A percentile compares a stretch with the other conserved stretches of the same genome.
Evolutionary conservation across 805 yeast species (phyloP).

Genomic region (Saturnispora galanensis): DNA sequence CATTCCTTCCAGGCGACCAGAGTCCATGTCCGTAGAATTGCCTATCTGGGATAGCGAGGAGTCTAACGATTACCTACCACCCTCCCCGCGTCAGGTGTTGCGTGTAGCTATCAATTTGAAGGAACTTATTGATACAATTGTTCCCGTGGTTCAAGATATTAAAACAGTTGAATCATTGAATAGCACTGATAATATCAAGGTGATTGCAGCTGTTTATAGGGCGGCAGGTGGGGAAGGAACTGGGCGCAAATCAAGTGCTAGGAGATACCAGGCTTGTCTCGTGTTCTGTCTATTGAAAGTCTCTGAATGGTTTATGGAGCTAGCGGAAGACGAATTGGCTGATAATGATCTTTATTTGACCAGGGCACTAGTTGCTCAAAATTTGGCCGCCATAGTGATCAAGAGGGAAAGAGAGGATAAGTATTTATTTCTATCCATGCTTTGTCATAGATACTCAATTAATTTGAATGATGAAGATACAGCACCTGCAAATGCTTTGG

Average conservation of each 20-base stretch:
- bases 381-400: slow-evolving; percentile 58
- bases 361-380: slow-evolving; percentile 63
- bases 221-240: slow-evolving; percentile 79
- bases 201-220: slow-evolving; percentile 47
- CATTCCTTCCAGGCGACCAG: too few species aligned
- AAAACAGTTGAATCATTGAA: slow-evolving; percentile 41
- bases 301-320: slow-evolving; percentile 65
- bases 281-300: slow-evolving; percentile 66
- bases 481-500: slow-evolving; percentile 65
- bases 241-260: slow-evolving; percentile 46
- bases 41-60: slow-evolving; percentile 24
- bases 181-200: slow-evolving; percentile 40
- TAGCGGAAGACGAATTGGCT: slow-evolving; percentile 49
- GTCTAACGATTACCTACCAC: slow-evolving; percentile 30
- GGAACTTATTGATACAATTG: slow-evolving; percentile 55
- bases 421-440: slow-evolving; percentile 61
- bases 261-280: slow-evolving; percentile 57
- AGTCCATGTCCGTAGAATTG: slow-evolving; percentile 9
- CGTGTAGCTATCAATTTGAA: slow-evolving; percentile 68
- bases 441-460: slow-evolving; percentile 66
- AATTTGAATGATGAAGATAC: slow-evolving; percentile 52
- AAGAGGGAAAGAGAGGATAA: slow-evolving; percentile 51
- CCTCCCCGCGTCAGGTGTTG: slow-evolving; percentile 57
- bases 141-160: slow-evolving; percentile 39
- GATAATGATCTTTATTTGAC: slow-evolving; percentile 54